Percentiles rank a stretch among this genome's conserved stretches.
Evolutionary conservation across 73 alveolate genomes (phyloP).

Genomic region (Tetrahymena thermophila): DNA sequence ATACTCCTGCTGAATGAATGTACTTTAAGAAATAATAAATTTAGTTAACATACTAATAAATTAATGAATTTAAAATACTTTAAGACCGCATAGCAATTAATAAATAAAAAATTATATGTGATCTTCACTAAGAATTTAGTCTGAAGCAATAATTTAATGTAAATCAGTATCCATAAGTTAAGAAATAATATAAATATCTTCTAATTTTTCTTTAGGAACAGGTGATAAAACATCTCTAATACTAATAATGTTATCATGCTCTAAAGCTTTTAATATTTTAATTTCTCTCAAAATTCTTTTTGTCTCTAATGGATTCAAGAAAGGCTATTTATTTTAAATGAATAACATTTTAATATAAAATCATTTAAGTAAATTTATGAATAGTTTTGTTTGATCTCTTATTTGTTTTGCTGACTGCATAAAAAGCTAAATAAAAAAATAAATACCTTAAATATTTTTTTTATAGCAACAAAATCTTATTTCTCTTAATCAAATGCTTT

Average conservation of each 20-base stretch:
- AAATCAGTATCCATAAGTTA: slow-evolving; percentile 94
- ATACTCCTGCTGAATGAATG: slow-evolving; percentile 73
- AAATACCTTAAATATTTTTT: slow-evolving; percentile 51
- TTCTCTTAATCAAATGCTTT: slow-evolving; percentile 14
- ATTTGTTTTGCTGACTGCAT: too few species aligned
- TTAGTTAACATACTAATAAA: too few species aligned
- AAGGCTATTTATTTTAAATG: slow-evolving; percentile 3
- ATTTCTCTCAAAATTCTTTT: slow-evolving; percentile 67
- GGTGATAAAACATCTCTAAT: slow-evolving; percentile 38
- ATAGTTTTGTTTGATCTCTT: too few species aligned
- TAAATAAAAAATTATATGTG: slow-evolving; percentile 75
- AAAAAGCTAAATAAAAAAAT: background rate
- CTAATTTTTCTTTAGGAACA: slow-evolving; percentile 46
- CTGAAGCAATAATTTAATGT: slow-evolving; percentile 76
- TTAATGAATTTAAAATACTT: background rate
- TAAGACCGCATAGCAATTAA: slow-evolving; percentile 76
- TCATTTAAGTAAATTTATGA: too few species aligned
- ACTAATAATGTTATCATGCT: slow-evolving; percentile 66
- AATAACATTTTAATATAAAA: too few species aligned
- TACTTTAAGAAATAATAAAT: background rate
- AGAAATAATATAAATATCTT: slow-evolving; percentile 69
- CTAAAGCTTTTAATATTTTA: slow-evolving; percentile 54
- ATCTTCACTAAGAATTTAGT: slow-evolving; percentile 73
- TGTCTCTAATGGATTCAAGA: slow-evolving; percentile 50
- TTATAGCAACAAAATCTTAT: slow-evolving; percentile 59